Base-by-base conservation (phyloP, 2,329 filamentous ascomycete genomes). In the Trichoderma brevicompactum region DNA sequence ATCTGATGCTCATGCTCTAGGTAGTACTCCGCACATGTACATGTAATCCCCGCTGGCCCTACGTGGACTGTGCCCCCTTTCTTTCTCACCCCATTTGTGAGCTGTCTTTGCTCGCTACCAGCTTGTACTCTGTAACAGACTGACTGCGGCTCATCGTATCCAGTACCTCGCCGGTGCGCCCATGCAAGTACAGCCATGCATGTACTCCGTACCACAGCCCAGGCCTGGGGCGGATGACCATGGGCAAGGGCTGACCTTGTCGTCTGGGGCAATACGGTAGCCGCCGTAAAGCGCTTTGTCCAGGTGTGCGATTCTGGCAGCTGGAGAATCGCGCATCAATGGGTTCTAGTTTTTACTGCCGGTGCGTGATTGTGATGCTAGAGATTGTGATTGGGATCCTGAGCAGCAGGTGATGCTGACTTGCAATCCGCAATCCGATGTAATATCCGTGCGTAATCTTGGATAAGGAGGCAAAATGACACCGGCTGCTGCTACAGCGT, bases 211-310 rank as follows among this genome's bases (percentile, higher is more conserved):
- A 19, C 28, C n/a, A 58, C 41, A 8, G 28, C 38, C 49, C 15
- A 32, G 36, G 48, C 10, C 13, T 52, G 50, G 17, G 40, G 23
- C 48, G 40, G 46, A 19, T 43, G 36, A 32, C 36, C 17, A 43
- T 62, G 36, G 23, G 34, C 46, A 49, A 7, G 58, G 46, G 36
- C 41, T 44, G 15, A 32, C 46, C 58, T 52, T 41, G 58, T 52
- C 41, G 58, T 52, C 58, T 43, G 58, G 58, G 59, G 59, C 59
- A 62, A 53, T 61, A 52, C 36, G 58, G 58, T 19, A 19, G 50
- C 50, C 50, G 36, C 34, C 23, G 23, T 28, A 28, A 2, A 28
- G 23, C 23, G 23, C 23, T 28, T 28, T 28, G 23, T 28, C 23
- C 23, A 28, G 23, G 23, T 28, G 23, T 28, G 23, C 5, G 23